These are phyloP conservation scores for Dipteronia dyeriana DNA, from an alignment of 345 rosid genomes.

Conservation along the genomic window DNA sequence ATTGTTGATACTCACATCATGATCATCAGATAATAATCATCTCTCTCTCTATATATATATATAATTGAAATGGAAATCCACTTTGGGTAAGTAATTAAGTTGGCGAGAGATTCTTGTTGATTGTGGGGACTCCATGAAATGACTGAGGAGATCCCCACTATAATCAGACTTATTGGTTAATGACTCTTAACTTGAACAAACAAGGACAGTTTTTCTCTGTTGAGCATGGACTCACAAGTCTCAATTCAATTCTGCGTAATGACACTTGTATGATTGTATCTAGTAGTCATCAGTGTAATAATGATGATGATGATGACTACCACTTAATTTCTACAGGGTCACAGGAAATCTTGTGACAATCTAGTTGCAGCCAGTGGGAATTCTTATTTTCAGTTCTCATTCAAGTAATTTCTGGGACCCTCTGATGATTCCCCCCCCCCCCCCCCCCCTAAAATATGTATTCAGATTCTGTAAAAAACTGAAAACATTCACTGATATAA, in stretches of 20 bases:
- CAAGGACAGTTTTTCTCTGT: not conserved
- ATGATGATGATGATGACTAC: not conserved
- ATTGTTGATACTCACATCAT: not conserved
- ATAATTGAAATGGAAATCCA: constrained; percentile 16
- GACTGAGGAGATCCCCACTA: constrained; percentile 13
- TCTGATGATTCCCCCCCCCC: not conserved
- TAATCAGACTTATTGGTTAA: not conserved
- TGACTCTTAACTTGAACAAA: not conserved
- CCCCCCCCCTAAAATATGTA: not conserved
- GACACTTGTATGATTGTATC: not conserved
- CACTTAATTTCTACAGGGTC: constrained; percentile 5
- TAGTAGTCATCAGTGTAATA: not conserved
- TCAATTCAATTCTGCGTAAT: not conserved
- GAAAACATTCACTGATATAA: not conserved
- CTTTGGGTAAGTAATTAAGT: constrained; percentile 21
- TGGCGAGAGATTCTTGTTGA: constrained; percentile 7
- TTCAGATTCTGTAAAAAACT: not conserved
- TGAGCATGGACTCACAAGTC: not conserved
- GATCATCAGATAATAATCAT: too few relatives aligned
- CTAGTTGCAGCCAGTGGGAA: not conserved
- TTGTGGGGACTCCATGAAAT: not conserved
- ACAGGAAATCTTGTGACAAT: not conserved
- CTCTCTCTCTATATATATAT: too few relatives aligned
- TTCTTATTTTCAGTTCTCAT: not conserved
- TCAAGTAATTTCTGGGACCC: constrained; percentile 9